Conservation (phyloP, 805 yeast genomes). For the Candida awuae region DNA sequence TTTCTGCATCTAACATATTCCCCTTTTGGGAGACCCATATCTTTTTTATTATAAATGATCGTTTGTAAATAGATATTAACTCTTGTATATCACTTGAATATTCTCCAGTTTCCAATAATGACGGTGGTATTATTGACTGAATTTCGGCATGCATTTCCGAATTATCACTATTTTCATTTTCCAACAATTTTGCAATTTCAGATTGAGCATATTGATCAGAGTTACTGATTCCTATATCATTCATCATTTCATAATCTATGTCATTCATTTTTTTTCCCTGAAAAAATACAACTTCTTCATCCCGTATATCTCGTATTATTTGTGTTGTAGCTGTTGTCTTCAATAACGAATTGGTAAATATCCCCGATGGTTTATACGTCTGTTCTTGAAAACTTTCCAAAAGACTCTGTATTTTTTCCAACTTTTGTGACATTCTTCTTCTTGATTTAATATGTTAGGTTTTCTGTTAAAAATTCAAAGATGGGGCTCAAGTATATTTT, state of each 20-base stretch:
- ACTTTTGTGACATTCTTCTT: background rate
- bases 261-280: constrained; percentile 9
- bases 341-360: constrained; percentile 13
- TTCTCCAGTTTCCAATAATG: background rate
- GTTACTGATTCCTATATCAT: constrained; percentile 1
- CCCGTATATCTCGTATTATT: constrained; percentile 12
- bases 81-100: background rate
- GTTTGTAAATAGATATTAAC: constrained; percentile 1
- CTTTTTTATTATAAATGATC: constrained; percentile 2
- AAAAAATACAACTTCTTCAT: constrained; percentile 12
- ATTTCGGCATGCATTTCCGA: background rate
- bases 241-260: constrained; percentile 11
- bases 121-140: background rate
- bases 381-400: background rate
- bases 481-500: too few relatives aligned
- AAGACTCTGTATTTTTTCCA: background rate
- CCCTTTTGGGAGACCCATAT: constrained; percentile 5
- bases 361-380: constrained; percentile 7
- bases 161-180: background rate
- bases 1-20: constrained; percentile 7
- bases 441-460: too few relatives aligned
- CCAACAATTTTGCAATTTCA: constrained; percentile 5
- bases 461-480: too few relatives aligned
- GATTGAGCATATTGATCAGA: constrained; percentile 2
- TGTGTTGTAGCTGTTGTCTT: constrained; percentile 13